Evolutionary conservation across 2,329 filamentous ascomycete genomes (phyloP), one percentile per base, ranked within the genome.

Genomic region (Aspergillus cejpii): DNA sequence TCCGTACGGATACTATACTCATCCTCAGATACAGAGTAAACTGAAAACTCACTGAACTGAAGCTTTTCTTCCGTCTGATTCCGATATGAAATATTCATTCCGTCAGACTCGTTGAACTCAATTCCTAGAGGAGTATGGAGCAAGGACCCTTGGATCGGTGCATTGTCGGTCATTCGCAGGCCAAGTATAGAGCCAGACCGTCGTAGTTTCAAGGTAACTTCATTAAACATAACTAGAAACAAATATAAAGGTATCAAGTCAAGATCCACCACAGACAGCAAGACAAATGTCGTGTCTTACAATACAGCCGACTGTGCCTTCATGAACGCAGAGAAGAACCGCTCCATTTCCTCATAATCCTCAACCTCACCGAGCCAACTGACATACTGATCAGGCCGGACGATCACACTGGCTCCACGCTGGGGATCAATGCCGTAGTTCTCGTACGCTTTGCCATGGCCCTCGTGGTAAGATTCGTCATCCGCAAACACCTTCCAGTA

Each of bases 331-430:
- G 42, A 26, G 19, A 53, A 53, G 31, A 52, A 52, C 15, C 21
- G 29, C 1, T 44, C 41, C 50, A 56, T 56, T 11, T 45, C 41
- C 6, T 50, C 48, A 33, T 51, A 51, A 17, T 52, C 48, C 39
- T 55, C 52, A 21, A 51, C 31, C 29, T 56, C 52, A 59, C 54
- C 52, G 5, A 55, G 37, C 51, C 52, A 55, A 14, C 48, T 52
- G 12, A 57, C 41, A 75, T 76, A 76, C 60, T 80, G 77, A 64
- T 81, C 78, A 1, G 79, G 79, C 15, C 79, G 66, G 5, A 81
- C 67, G 45, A 81, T 62, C 0, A 76, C 68, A 5, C 77, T 47
- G 0, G 69, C 71, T 0, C 74, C 73, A 15, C 54, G 44, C 2
- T 57, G 49, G 0, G 64, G 54, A 48, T 76, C 68, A 12, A 82